These are phyloP conservation scores for Hirsutella thompsonii DNA, from an alignment of 2,329 filamentous ascomycete species.

Conservation along the genomic window DNA sequence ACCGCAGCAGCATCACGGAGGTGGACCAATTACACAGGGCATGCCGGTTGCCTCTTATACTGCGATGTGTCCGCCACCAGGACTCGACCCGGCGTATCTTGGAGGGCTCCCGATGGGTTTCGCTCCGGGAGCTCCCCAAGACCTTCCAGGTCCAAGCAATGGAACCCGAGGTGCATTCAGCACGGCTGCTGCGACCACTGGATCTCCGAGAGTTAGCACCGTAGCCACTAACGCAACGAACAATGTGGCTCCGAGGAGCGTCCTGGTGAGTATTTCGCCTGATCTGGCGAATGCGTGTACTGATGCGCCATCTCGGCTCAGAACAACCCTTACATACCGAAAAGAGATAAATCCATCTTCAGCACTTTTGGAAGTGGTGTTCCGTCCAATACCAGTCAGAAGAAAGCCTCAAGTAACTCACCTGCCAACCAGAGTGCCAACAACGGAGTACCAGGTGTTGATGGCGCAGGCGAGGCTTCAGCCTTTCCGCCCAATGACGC, in stretches of 20 bases:
- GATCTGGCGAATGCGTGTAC: not conserved
- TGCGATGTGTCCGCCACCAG: conserved; percentile 8
- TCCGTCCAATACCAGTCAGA: conserved; percentile 2
- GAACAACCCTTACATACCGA: conserved; percentile 14
- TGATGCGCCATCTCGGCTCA: conserved; percentile 3
- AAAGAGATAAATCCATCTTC: conserved; percentile 9
- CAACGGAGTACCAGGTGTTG: not conserved
- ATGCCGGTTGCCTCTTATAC: conserved; percentile 12
- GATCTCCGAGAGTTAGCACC: conserved; percentile 7
- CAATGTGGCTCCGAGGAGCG: conserved; percentile 15
- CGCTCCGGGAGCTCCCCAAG: not conserved
- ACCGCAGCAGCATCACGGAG: conserved; percentile 1
- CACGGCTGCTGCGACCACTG: conserved; percentile 3
- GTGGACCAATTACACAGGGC: conserved; percentile 18
- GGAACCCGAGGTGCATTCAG: conserved; percentile 7
- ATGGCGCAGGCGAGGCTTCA: not conserved
- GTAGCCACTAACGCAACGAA: conserved; percentile 13
- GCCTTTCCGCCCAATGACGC: not conserved
- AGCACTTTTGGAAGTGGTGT: conserved; percentile 7
- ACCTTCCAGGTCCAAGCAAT: not conserved
- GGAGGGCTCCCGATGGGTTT: conserved; percentile 1
- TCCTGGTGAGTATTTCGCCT: not conserved
- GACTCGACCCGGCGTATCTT: not conserved
- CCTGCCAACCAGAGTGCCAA: conserved; percentile 1
- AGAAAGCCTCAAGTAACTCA: not conserved